phyloP scores from a whole-genome alignment of 495 filamentous ascomycete genomes.

The Umbilicaria muhlenbergii region DNA sequence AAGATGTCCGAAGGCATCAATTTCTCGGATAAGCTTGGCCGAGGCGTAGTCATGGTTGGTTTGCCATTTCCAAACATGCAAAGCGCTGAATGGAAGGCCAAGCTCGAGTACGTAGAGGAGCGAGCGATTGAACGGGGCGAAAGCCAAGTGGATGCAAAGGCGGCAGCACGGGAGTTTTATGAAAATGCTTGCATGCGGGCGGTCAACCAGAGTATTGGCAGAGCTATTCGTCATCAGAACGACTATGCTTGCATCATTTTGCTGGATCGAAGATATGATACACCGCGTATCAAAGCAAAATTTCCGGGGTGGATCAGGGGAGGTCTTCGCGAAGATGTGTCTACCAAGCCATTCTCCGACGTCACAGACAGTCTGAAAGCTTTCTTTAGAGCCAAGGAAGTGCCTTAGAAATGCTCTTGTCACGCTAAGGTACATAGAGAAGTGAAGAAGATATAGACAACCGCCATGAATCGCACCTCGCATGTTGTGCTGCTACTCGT shows the following conservation, averaged over 20 bases:
- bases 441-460: not conserved
- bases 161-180: conserved; percentile 67
- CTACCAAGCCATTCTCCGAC: not conserved
- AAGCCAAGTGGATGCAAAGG: conserved; percentile 36
- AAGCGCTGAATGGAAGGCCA: conserved; percentile 82
- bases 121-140: conserved; percentile 34
- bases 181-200: conserved; percentile 94
- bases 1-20: conserved; percentile 96
- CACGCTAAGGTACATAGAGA: too few species aligned
- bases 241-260: conserved; percentile 88
- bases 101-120: conserved; percentile 71
- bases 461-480: too few species aligned
- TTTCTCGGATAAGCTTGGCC: conserved; percentile 81
- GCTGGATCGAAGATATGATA: conserved; percentile 62
- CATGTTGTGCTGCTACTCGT: too few species aligned
- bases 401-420: not conserved
- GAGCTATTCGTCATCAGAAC: conserved; percentile 72
- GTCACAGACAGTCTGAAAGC: not conserved
- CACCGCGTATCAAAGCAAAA: conserved; percentile 53
- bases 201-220: conserved; percentile 90
- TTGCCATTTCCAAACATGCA: conserved; percentile 86
- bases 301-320: conserved; percentile 77
- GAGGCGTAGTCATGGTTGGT: conserved; percentile 78
- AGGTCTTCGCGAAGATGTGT: conserved; percentile 8
- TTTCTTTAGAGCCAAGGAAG: conserved; percentile 6